These are phyloP conservation scores for Stachybotrys chartarum DNA, from an alignment of 2,329 filamentous ascomycete genomes.

Conservation along the genomic window DNA sequence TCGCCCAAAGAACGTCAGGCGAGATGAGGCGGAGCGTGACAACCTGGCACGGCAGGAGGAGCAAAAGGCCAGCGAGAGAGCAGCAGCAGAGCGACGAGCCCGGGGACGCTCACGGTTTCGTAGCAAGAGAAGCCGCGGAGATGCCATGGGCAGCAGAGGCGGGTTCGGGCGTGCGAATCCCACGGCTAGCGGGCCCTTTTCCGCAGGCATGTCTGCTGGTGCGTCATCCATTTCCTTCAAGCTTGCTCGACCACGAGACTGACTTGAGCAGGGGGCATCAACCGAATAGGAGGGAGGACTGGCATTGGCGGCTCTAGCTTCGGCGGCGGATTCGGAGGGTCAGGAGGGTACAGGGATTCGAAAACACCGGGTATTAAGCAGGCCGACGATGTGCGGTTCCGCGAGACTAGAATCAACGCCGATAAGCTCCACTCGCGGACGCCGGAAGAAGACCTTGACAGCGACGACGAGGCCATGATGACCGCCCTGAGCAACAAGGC, in stretches of 20 bases:
- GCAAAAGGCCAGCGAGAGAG: slow-evolving; percentile 32
- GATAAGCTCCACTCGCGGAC: slow-evolving; percentile 43
- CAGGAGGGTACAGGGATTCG: slow-evolving; percentile 23
- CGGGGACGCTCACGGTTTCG: slow-evolving; percentile 31
- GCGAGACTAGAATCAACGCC: slow-evolving; percentile 47
- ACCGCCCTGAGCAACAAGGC: slow-evolving; percentile 21
- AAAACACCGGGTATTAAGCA: slow-evolving; percentile 30
- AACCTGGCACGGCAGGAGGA: slow-evolving; percentile 36
- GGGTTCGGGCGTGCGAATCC: slow-evolving; percentile 26
- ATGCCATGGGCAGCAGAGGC: slow-evolving; percentile 34
- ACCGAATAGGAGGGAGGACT: slow-evolving; percentile 16
- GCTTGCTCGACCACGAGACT: slow-evolving; percentile 1
- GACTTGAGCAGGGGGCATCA: slow-evolving; percentile 16
- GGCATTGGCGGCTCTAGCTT: slow-evolving; percentile 16
- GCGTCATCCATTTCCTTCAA: slow-evolving; percentile 3
- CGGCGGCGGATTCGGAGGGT: slow-evolving; percentile 18
- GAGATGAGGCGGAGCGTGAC: slow-evolving; percentile 43
- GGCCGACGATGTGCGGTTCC: slow-evolving; percentile 17
- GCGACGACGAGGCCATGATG: slow-evolving; percentile 35
- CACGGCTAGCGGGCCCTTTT: slow-evolving; percentile 32
- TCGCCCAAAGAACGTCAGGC: slow-evolving; percentile 39
- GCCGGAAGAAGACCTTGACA: slow-evolving; percentile 36
- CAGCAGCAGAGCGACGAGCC: slow-evolving; percentile 30
- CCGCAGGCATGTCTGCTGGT: slow-evolving; percentile 20
- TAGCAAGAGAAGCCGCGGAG: slow-evolving; percentile 35